Percentiles rank a stretch among this genome's conserved stretches.
Evolutionary conservation across 306 rosid genomes (phyloP).

Genomic region (Gynostemma pentaphyllum): DNA sequence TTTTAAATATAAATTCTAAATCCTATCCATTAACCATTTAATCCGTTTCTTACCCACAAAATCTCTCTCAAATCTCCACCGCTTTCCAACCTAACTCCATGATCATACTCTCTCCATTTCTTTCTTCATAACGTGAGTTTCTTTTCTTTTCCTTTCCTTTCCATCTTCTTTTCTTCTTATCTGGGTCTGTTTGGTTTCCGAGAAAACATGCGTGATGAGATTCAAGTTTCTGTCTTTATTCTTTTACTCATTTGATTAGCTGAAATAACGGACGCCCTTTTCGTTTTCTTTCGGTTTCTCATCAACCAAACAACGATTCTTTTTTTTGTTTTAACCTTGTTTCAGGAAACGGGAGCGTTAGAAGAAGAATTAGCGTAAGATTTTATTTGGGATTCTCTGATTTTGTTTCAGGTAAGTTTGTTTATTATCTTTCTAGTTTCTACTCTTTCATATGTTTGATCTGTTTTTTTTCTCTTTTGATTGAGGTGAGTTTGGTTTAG

Average conservation of each 20-base stretch:
- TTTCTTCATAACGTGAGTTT: not conserved
- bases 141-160: not conserved
- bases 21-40: not conserved
- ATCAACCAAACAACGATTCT: not conserved
- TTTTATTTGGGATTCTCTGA: not conserved
- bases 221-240: not conserved
- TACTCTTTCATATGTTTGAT: not conserved
- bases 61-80: constrained; percentile 7
- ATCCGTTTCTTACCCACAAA: constrained; percentile 5
- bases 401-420: not conserved
- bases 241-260: constrained; percentile 6
- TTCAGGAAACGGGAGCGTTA: not conserved
- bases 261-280: not conserved
- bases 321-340: not conserved
- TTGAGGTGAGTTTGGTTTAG: not conserved
- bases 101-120: not conserved
- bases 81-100: constrained; percentile 1
- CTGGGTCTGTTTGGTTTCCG: not conserved
- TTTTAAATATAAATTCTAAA: too few relatives aligned
- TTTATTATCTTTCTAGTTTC: not conserved
- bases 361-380: not conserved
- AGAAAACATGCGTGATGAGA: not conserved
- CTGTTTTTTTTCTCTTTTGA: not conserved
- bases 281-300: not conserved
- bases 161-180: not conserved